phyloP scores from a whole-genome alignment of 495 filamentous ascomycete species.

The Penicillium dipodomyicola region DNA sequence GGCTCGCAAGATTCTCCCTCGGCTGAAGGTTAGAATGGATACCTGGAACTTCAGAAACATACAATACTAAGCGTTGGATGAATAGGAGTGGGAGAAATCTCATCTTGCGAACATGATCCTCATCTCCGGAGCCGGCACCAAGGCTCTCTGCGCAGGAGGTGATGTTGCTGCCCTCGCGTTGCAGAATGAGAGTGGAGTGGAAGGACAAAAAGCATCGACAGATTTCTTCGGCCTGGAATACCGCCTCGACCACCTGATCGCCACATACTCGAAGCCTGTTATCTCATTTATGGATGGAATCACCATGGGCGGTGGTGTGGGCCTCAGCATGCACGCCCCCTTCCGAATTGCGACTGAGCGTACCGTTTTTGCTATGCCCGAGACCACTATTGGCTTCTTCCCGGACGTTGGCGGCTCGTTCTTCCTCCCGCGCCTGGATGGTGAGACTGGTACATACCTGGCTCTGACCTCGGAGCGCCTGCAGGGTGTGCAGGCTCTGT shows the following conservation, averaged over 20 bases:
- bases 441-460: slow-evolving; percentile 81
- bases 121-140: slow-evolving; percentile 80
- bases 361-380: slow-evolving; percentile 95
- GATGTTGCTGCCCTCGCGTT: slow-evolving; percentile 77
- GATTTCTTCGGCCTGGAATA: slow-evolving; percentile 94
- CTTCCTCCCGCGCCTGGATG: slow-evolving; percentile 87
- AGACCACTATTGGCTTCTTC: slow-evolving; percentile 97
- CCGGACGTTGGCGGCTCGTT: slow-evolving; percentile 95
- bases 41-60: not conserved
- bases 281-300: slow-evolving; percentile 96
- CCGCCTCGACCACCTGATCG: slow-evolving; percentile 87
- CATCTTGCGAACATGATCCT: slow-evolving; percentile 89
- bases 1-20: slow-evolving; percentile 84
- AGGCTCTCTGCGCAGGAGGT: slow-evolving; percentile 89
- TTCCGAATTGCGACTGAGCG: slow-evolving; percentile 95
- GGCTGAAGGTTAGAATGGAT: slow-evolving; percentile 57
- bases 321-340: slow-evolving; percentile 88
- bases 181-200: slow-evolving; percentile 63
- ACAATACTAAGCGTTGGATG: slow-evolving; percentile 19
- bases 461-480: slow-evolving; percentile 82
- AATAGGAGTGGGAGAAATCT: slow-evolving; percentile 86
- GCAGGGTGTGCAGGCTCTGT: slow-evolving; percentile 77
- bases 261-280: slow-evolving; percentile 91
- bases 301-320: slow-evolving; percentile 97
- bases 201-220: slow-evolving; percentile 65